Base-by-base conservation (phyloP, 371 early-diverging fungal genomes). In the Rhizomucor pusillus region DNA sequence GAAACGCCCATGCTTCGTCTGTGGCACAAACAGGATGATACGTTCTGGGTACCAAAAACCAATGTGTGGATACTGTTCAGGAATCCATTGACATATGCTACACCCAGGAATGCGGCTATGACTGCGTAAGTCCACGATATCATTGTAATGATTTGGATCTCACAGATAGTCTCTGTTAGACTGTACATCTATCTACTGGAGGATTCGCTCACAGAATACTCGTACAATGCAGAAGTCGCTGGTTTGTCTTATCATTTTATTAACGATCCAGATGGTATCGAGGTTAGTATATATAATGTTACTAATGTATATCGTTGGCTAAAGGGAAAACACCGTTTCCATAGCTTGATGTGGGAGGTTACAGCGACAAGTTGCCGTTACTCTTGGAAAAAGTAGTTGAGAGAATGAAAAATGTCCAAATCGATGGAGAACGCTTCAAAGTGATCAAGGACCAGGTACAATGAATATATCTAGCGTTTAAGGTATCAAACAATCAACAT, bases 1-100 rank as follows among this genome's bases (percentile, higher is more conserved):
- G 91, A 93, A 25, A 82, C 82, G 16, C 67, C 83, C 22, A 58
- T 83, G 11, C 63, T 73, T 6, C 83, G 92, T 37, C 63, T 95
- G 40, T 97, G 97, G 97, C 87, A 91, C 62, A 94, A 95, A 68
- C 86, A 88, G 58, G 95, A 95, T 65, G 94, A 94, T 65, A 85
- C 82, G 3, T 97, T 93, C 66, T 85, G 75, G 79, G 80, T 89
- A 2, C 93, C 93, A 33, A 90, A 90, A 47, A 82, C 85, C 34
- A 75, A 74, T 45, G 62, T 77, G 12, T 75, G 71, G 67, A 69
- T 86, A 14, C 51, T 64, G 22, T 62, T 82, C 24, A 68, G 76
- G 45, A 85, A 79, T 39, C 87, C 89, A 14, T 57, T 75, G 33
- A 70, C 73, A 0, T 75, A 80, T 63, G 75, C 71, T 24, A 77